Percentiles rank a stretch among this genome's conserved stretches.
These are phyloP conservation scores for Camelina laxa DNA, from an alignment of 345 rosid species.

Conservation along the genomic window DNA sequence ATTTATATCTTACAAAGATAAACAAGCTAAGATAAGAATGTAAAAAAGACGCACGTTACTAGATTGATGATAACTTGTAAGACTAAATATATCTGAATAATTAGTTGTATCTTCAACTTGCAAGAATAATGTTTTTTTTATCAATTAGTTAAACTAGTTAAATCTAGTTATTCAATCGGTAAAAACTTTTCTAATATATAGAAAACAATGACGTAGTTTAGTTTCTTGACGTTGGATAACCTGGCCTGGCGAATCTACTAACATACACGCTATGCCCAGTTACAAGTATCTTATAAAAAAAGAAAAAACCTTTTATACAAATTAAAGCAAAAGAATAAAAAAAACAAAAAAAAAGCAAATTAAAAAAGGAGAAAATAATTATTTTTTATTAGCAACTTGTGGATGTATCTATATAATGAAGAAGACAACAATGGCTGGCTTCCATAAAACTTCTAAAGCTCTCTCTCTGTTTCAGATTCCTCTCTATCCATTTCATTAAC, in stretches of 20 bases:
- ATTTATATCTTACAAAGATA: background rate
- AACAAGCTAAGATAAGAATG: background rate
- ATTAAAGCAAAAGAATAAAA: constrained; percentile 31
- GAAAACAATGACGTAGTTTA: background rate
- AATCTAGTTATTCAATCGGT: too few species aligned
- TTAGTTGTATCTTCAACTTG: background rate
- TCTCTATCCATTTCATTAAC: constrained; percentile 23
- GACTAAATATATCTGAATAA: background rate
- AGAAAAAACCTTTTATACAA: constrained; percentile 28
- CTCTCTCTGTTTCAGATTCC: constrained; percentile 31
- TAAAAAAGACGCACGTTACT: background rate
- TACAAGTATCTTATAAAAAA: constrained; percentile 23
- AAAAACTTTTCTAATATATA: too few species aligned
- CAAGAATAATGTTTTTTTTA: background rate
- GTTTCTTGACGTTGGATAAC: constrained; percentile 11
- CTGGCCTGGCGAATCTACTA: constrained; percentile 33
- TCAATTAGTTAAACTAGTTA: too few species aligned
- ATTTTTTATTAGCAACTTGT: constrained; percentile 33
- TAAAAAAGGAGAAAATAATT: background rate
- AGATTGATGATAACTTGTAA: background rate
- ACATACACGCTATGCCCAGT: constrained; percentile 30
- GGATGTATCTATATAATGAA: constrained; percentile 29
- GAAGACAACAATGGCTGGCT: constrained; percentile 40
- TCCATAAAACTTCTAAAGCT: constrained; percentile 22
- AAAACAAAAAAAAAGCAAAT: background rate